A percentile compares a stretch with the other conserved stretches of the same genome.
Evolutionary conservation across 1,284 basidiomycete species (phyloP).

Genomic region (Rhodotorula sp.): DNA sequence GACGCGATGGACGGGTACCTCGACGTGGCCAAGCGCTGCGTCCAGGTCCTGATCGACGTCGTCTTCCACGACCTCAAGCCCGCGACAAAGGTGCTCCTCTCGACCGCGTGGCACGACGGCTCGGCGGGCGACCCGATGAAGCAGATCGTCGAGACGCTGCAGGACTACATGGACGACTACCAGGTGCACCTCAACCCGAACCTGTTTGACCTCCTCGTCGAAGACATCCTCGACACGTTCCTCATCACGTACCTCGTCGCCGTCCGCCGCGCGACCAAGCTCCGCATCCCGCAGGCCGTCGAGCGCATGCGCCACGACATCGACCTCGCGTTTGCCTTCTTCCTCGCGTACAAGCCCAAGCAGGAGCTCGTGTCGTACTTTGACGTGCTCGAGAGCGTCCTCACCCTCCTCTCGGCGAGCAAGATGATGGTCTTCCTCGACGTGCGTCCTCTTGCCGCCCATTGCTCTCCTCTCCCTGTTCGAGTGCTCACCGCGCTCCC

Average conservation of each 20-base stretch:
- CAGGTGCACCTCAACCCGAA: conserved; percentile 86
- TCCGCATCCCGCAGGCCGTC: conserved; percentile 81
- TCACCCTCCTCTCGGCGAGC: conserved; percentile 82
- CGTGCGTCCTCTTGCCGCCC: conserved; percentile 57
- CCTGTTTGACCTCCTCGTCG: conserved; percentile 86
- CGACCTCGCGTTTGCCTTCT: conserved; percentile 74
- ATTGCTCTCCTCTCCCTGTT: neutral
- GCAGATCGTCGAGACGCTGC: conserved; percentile 91
- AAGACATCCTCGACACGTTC: conserved; percentile 90
- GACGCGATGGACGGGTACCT: conserved; percentile 97
- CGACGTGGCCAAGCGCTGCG: conserved; percentile 96
- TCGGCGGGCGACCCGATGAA: conserved; percentile 64
- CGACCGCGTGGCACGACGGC: conserved; percentile 71
- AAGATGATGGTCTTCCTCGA: conserved; percentile 93
- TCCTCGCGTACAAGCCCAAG: conserved; percentile 73
- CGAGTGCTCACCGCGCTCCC: neutral
- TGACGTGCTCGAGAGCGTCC: conserved; percentile 81
- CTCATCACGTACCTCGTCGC: conserved; percentile 87
- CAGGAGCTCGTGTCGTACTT: conserved; percentile 81
- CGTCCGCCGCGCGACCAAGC: conserved; percentile 78
- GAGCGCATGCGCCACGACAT: conserved; percentile 83
- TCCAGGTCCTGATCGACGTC: conserved; percentile 87
- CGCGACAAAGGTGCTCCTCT: conserved; percentile 83
- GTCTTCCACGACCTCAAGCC: conserved; percentile 94
- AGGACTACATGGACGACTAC: conserved; percentile 91